phyloP scores from a whole-genome alignment of 208 protist genomes.

The Leishmania braziliensis region DNA sequence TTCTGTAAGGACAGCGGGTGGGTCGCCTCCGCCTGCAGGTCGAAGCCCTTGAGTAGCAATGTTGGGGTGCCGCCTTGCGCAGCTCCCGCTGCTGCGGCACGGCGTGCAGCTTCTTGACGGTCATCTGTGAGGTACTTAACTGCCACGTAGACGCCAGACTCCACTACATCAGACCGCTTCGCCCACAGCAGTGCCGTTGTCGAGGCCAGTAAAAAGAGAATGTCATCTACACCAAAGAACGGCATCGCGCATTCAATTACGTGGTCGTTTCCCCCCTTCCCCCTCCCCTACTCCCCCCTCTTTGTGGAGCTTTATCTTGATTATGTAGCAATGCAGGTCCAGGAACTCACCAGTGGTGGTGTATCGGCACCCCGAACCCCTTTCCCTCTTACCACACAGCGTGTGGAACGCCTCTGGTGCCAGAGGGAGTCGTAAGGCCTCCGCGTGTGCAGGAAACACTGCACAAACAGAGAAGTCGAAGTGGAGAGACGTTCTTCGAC shows the following conservation, averaged over 20 bases:
- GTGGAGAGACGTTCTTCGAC: neutral
- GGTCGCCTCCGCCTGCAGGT: constrained; percentile 38
- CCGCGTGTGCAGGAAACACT: neutral
- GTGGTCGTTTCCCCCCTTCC: neutral
- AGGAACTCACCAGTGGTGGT: neutral
- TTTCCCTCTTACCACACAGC: neutral
- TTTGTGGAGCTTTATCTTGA: neutral
- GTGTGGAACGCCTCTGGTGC: neutral
- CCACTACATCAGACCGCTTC: constrained; percentile 57
- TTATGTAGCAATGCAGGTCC: neutral
- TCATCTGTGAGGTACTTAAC: constrained; percentile 40
- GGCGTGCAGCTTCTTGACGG: constrained; percentile 30
- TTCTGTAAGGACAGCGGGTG: constrained; percentile 13
- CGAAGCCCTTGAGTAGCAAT: constrained; percentile 45
- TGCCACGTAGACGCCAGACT: constrained; percentile 35
- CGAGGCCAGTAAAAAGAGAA: constrained; percentile 73
- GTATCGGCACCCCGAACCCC: neutral
- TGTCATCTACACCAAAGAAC: constrained; percentile 76
- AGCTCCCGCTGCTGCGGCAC: constrained; percentile 19
- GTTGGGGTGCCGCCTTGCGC: constrained; percentile 17
- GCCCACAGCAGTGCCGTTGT: constrained; percentile 68
- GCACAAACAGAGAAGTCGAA: neutral
- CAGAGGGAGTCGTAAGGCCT: neutral
- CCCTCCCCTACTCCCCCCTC: neutral
- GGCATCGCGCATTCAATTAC: constrained; percentile 45